Base-by-base conservation (phyloP, 1,284 basidiomycete species). In the Neolentinus lepideus region DNA sequence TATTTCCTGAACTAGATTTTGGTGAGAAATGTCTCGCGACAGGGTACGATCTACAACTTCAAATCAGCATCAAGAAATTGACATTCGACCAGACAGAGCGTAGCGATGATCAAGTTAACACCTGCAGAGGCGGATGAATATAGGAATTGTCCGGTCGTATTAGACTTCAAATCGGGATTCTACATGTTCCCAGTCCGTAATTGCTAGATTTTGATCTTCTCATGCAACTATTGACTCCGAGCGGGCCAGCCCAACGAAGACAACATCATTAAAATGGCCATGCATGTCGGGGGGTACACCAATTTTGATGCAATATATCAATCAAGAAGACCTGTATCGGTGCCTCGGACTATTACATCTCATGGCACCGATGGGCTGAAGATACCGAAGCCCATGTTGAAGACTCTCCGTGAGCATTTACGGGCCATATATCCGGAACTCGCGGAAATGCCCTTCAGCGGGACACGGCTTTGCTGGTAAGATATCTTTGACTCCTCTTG, bases 401-500 rank as follows among this genome's bases (percentile, higher is more conserved):
- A 70, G 29, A 63, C 67, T 36, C 69, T 94, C 57, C 75, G 89
- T 26, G 64, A 68, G 10, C 66, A 76, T 36, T 68, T 94, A 4
- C 64, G 69, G n/a, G 62, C 68, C 21, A 69, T 90, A 31, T 94
- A 87, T 68, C 92, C 92, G 12, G 79, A 81, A 54, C 76, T 95
- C 46, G 85, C 80, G 3, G 68, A 79, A 59, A 86, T 81, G 64
- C 80, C 85, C 0, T 86, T 92, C 62, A 68, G 69, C 22, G 73
- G 71, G 2, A 93, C 90, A 6, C 77, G 93, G 53, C 72, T 95
- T 59, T 95, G 93, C 72, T 94, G 92, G 90, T 93, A 71, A 67
- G 78, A 21, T 16, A 45, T 50, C 19, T 24, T 36, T 12, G 21
- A 29, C 45, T 29, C 25, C 52, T 9, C 46, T 48, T 27, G n/a